A percentile compares a stretch with the other conserved stretches of the same genome.
These are phyloP conservation scores for Triticum monococcum DNA, from an alignment of 176 grass and related monocot genomes.

Conservation along the genomic window DNA sequence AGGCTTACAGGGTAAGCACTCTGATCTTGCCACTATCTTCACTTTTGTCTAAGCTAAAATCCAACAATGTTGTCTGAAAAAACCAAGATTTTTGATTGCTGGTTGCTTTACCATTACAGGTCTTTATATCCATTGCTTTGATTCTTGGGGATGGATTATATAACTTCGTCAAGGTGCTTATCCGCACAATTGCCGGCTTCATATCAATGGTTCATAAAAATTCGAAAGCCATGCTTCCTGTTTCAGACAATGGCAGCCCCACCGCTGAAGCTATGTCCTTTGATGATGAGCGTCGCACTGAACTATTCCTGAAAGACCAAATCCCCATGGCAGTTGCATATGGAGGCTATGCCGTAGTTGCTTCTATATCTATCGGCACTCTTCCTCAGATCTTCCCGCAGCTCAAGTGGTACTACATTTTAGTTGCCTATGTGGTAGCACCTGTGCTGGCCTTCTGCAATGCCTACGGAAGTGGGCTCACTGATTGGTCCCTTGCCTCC, in stretches of 20 bases:
- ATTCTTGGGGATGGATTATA: constrained; percentile 84
- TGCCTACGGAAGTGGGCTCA: constrained; percentile 92
- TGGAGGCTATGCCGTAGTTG: constrained; percentile 56
- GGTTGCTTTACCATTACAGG: constrained; percentile 33
- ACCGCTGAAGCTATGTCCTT: constrained; percentile 47
- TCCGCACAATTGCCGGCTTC: constrained; percentile 37
- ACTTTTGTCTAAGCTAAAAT: constrained; percentile 8
- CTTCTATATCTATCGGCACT: constrained; percentile 58
- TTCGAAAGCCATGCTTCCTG: constrained; percentile 51
- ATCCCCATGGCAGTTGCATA: constrained; percentile 63
- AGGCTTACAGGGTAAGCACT: constrained; percentile 62
- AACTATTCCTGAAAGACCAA: constrained; percentile 76
- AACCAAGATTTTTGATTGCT: constrained; percentile 2
- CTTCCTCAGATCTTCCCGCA: constrained; percentile 80
- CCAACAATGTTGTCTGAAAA: background rate
- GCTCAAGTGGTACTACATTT: constrained; percentile 88
- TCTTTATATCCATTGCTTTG: constrained; percentile 85
- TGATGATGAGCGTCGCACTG: constrained; percentile 68
- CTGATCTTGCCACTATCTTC: background rate
- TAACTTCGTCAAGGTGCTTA: constrained; percentile 69
- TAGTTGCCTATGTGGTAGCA: constrained; percentile 70
- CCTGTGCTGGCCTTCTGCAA: constrained; percentile 92
- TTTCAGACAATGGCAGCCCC: constrained; percentile 36
- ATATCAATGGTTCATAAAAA: constrained; percentile 40
- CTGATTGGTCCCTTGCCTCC: constrained; percentile 94